Base-by-base conservation (phyloP, 306 rosid genomes). In the Oxytropis ochrocephala region DNA sequence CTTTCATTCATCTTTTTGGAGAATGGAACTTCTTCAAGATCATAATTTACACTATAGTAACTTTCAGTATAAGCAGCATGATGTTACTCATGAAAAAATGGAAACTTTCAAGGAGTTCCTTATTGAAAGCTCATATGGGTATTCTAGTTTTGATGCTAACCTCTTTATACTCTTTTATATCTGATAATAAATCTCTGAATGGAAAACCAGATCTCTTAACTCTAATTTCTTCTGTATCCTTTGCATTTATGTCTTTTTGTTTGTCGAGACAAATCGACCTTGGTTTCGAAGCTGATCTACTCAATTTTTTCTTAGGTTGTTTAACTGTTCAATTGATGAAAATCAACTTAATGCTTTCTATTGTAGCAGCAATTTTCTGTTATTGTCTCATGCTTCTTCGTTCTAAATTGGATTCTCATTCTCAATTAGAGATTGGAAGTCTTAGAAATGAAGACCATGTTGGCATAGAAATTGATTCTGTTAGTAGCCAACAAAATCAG, bases 251-350 rank as follows among this genome's bases (percentile, higher is more conserved):
- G 82, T 65, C 75, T 2, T 18, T 72, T n/a, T 57, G 65, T 8
- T 18, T 78, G 11, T 72, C 78, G 57, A 72, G 71, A 24, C 71
- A 66, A 2, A 66, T 43, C 8, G 66, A 67, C 12, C 66, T 50
- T 13, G 82, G 71, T 5, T 78, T 78, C 53, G 75, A 67, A 41
- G 30, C 33, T 1, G 82, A 72, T 48, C 59, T 78, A 0, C 70
- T 72, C 10, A 78, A 72, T 32, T 78, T 72, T 55, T 72, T 72
- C 75, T 70, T 72, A 10, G 78, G 78, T 57, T 50, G 69, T 35
- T 5, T 78, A 18, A 72, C 70, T 24, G 16, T 72, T 39, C 78
- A 72, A 32, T 48, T 78, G 5, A 72, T 72, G 71, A 32, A 66
- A 49, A 72, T 78, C 60, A 66, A 57, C 14, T 50, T 72, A 53